Conservation (phyloP, 192 early-diverging fungal genomes). For the Allomyces macrogynus region DNA sequence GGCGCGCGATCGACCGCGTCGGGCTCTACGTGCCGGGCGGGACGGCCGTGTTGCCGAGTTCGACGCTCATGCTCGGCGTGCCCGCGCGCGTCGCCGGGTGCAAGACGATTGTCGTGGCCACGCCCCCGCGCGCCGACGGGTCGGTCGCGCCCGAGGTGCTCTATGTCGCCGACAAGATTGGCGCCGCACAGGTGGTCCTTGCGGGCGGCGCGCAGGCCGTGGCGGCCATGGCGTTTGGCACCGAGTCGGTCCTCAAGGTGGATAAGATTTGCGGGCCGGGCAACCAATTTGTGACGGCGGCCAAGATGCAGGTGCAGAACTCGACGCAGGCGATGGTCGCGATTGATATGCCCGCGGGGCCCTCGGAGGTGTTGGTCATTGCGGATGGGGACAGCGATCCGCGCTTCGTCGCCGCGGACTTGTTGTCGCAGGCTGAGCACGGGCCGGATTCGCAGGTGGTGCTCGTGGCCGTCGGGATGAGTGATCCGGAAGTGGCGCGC, state of each 20-base stretch:
- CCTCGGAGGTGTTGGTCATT: constrained; percentile 97
- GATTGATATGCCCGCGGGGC: constrained; percentile 99
- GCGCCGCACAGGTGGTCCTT: constrained; percentile 70
- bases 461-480: constrained; percentile 61
- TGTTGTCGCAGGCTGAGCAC: constrained; percentile 95
- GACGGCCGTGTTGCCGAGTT: constrained; percentile 86
- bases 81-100: constrained; percentile 95
- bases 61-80: constrained; percentile 88
- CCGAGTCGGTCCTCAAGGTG: constrained; percentile 85
- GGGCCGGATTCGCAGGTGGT: constrained; percentile 92
- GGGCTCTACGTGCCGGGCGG: constrained; percentile 97
- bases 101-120: constrained; percentile 83
- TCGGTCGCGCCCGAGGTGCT: constrained; percentile 84
- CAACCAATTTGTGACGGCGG: constrained; percentile 99
- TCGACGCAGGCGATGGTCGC: constrained; percentile 80
- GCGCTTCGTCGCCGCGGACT: constrained; percentile 82
- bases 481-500: constrained; percentile 37
- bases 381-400: constrained; percentile 69
- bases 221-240: constrained; percentile 98
- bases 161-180: constrained; percentile 93
- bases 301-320: constrained; percentile 94
- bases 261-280: constrained; percentile 99
- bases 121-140: constrained; percentile 81
- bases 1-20: constrained; percentile 84
- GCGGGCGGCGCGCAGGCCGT: constrained; percentile 98